Evolutionary conservation across 139 green algal species (phyloP), one percentile per base, ranked within the genome.

Genomic region (Gonium pectorale): DNA sequence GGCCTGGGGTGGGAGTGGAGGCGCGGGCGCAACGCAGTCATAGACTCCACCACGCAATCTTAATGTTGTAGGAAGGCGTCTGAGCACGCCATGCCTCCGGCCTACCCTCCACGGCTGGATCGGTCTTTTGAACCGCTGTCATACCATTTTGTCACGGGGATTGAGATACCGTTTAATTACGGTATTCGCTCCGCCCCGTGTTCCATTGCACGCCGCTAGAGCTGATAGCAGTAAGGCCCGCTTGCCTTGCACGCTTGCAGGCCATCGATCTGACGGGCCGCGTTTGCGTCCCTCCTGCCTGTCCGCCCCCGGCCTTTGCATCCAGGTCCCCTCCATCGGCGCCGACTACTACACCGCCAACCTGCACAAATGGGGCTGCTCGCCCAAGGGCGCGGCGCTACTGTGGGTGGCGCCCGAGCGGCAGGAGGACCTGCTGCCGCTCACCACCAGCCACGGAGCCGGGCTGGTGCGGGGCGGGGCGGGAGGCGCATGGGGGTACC

Each of bases 311-410:
- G 41, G 0, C 51, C 51, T 0, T 6, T 35, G 7, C 64, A 3
- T 15, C 22, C 40, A 82, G 75, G 31, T 94, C 0, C 74, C 89
- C 3, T 21, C 44, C 33, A 80, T 95, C 0, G 89, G 90, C 11
- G 85, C 64, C 29, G 69, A 93, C 37, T 94, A 81, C 81, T 95
- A 94, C 86, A 90, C 82, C 27, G 73, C 75, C 85, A 95, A 95
- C 71, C 81, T 91, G 54, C 91, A 94, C 87, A 94, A 94, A 83
- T 92, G 74, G 75, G 74, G 68, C 62, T 92, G 89, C 86, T 85
- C 67, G 27, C 86, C 87, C 37, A 93, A 93, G 64, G 89, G 87
- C n/a, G 79, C 86, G 1, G 91, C 91, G 27, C 85, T 94, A 79
- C 87, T 94, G 38, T 94, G 91, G 91, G 89, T 60, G 11, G 41